Base-by-base conservation (phyloP, 257 asterid species). In the Osmanthus fragrans region DNA sequence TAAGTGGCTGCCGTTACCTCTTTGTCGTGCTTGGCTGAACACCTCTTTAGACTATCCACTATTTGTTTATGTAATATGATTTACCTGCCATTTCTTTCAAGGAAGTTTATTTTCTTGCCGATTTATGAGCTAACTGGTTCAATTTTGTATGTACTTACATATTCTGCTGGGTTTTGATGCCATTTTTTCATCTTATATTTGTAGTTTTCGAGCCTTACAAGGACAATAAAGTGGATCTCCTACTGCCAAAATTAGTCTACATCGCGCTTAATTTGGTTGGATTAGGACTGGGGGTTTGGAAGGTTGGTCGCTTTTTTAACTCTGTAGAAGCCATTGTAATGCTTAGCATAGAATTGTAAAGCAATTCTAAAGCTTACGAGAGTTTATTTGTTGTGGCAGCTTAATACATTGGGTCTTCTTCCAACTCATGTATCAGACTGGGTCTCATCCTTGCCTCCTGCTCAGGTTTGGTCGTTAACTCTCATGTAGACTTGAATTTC, bases 381-480 rank as follows among this genome's bases (percentile, higher is more conserved):
- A 21, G 54, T 49, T 39, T 45, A 0, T 81, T 32, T 86, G 1
- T 66, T 82, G 42, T 63, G 76, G 75, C 97, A 96, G 99, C 98
- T 96, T 69, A 92, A 93, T 81, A 90, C 96, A 0, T 83, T 96
- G 72, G 99, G 99, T 39, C 97, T 96, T 89, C 99, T 93, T 79
- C 99, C 99, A 77, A 96, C 98, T 54, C 98, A 96, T 76, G 86
- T 92, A 49, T 96, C 98, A 1, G 98, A 96, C 39, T 96, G 98
- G 98, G 98, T 96, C 73, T 96, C 99, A 71, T 96, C 99, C 77
- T 84, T 96, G 83, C 92, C 99, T 79, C 99, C 99, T 33, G 92
- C 97, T 75, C 99, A 96, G 99, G 98, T 95, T 80, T 32, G 79
- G 16, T 56, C 45, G 18, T 82, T 77, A 12, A 45, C 47, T 63